Evolutionary conservation across 805 yeast species (phyloP).

Genomic region (Candida tibetensis): DNA sequence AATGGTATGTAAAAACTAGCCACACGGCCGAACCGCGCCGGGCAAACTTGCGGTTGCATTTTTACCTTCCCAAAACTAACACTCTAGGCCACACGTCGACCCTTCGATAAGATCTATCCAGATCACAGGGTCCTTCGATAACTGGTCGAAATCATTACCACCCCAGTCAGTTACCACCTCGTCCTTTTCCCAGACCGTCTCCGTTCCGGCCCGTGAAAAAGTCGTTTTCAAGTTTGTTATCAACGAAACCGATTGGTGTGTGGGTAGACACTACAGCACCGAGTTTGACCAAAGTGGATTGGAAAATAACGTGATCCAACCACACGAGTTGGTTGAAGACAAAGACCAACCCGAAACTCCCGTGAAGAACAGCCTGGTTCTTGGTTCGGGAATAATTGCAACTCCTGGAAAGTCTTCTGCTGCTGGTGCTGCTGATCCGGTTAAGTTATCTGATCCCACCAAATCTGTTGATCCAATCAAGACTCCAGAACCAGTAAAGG

Average conservation of each 20-base stretch:
- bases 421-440: no score
- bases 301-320: constrained; percentile 32
- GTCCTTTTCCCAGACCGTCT: constrained; percentile 21
- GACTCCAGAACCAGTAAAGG: no score
- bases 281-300: constrained; percentile 35
- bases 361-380: no score
- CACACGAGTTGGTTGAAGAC: constrained; percentile 20
- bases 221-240: constrained; percentile 39
- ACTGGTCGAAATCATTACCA: constrained; percentile 29
- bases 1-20: constrained; percentile 3
- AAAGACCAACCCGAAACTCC: no score
- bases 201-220: constrained; percentile 20
- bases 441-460: no score
- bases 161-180: constrained; percentile 16
- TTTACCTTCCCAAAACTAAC: constrained; percentile 6
- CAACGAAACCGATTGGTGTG: constrained; percentile 32
- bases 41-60: neutral
- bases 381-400: no score
- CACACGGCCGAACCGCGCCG: neutral
- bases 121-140: constrained; percentile 42
- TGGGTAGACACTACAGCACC: constrained; percentile 20
- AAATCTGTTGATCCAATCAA: no score
- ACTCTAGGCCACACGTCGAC: constrained; percentile 7
- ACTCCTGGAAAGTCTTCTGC: no score
- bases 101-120: constrained; percentile 19